Evolutionary conservation across 2,329 filamentous ascomycete species (phyloP), one percentile per base, ranked within the genome.

Genomic region (Neospermospora avenae): DNA sequence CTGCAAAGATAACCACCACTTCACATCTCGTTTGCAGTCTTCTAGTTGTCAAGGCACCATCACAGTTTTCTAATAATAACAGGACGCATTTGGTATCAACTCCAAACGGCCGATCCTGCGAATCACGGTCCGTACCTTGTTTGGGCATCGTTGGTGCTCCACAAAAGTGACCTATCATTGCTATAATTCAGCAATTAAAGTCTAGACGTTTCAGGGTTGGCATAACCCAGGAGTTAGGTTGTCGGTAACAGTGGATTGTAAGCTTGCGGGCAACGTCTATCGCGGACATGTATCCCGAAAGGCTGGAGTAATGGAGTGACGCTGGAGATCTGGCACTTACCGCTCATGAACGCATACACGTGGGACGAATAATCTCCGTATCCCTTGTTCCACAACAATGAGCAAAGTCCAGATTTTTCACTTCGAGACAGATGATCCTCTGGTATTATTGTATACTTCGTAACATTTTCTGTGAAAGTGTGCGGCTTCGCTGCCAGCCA

Each of bases 341-440:
- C 13, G 31, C 31, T 13, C 31, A 37, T 18, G 48, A 20, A 49
- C 6, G n/a, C 56, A 49, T 44, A 31, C 37, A 45, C 7, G 45
- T 49, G 44, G 41, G 55, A 55, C 52, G 55, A 55, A 58, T 53
- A 53, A 62, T 62, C 57, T 60, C 60, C 49, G 51, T 48, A 45
- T 41, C 16, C 18, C 22, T 18, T 11, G 31, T 28, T 7, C 1
- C 55, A 28, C 28, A 31, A 10, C 28, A 49, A 35, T 11, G 31
- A 20, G 46, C n/a, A 13, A 34, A 20, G 16, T 49, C 24, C 2
- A 49, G 14, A 2, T 24, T 11, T 10, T n/a, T 39, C 14, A 39
- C 37, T 5, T 4, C 37, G 13, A 24, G 24, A 14, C 7, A 42
- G 10, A 46, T n/a, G n/a, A n/a, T n/a, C n/a, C n/a, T n/a, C n/a